Base-by-base conservation (phyloP, 352 stramenopile genomes). In the Phytophthora fragariaefolia region DNA sequence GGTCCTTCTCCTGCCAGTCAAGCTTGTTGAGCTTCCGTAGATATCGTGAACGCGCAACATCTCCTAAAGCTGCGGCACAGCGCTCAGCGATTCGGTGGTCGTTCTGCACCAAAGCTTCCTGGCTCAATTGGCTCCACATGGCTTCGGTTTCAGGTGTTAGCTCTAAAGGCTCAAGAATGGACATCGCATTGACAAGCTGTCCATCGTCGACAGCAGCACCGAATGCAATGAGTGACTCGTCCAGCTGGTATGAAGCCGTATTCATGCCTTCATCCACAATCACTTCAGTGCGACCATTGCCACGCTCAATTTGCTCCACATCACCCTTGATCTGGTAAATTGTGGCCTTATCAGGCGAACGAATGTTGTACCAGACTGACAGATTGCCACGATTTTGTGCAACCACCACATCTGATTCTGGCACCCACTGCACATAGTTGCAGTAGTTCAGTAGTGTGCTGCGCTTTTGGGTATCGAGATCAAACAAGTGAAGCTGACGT, bases 341-440 rank as follows among this genome's bases (percentile, higher is more conserved):
- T 5, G 94, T 98, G 6, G 96, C 88, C 73, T 98, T 97, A 63
- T 98, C 93, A 0, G 94, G 92, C 4, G 89, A 81, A 40, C 89
- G 87, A 52, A 98, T 98, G 62, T 98, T 98, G 84, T 98, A 98
- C 96, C 96, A 98, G 22, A 98, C 92, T 27, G 90, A 98, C 7
- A 98, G 59, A 47, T 92, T 97, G 9, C 71, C 77, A 20, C 94
- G 87, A 66, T 96, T 98, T 66, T 98, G 95, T 6, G 96, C 94
- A 7, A 98, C 96, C 2, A 98, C 92, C 7, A 98, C 96, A 63
- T 98, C 94, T 54, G 85, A 97, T 28, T 97, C 87, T n/a, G 95
- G 96, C 8, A 98, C 95, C 96, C 96, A 98, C 73, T 98, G 94
- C 40, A 98, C 95, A 69, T 98, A 98, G 63, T 93, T 98, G 79